phyloP scores from a whole-genome alignment of 106 monocot genomes.

The Posidonia australis region DNA sequence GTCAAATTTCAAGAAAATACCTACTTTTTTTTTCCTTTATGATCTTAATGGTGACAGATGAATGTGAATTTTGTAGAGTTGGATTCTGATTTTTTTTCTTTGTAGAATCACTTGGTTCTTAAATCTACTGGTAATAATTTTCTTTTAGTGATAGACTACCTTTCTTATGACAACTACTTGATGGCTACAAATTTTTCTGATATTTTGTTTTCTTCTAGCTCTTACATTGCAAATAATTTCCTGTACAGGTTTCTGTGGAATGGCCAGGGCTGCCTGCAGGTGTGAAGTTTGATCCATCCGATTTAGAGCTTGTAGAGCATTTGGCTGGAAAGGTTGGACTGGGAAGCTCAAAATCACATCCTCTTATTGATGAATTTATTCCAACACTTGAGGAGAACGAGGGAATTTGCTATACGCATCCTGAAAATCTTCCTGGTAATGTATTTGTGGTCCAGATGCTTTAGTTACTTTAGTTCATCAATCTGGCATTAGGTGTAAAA shows the following conservation, averaged over 20 bases:
- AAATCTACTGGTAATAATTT: no score
- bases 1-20: no score
- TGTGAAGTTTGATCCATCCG: conserved; percentile 94
- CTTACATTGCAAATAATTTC: no score
- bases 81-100: no score
- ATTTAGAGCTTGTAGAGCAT: conserved; percentile 70
- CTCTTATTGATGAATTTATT: conserved; percentile 86
- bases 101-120: no score
- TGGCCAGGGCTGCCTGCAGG: conserved; percentile 96
- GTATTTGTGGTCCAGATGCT: background rate
- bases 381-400: conserved; percentile 61
- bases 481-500: background rate
- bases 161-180: no score
- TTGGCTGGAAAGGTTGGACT: conserved; percentile 64
- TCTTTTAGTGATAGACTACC: no score
- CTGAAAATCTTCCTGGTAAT: conserved; percentile 92
- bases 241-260: conserved; percentile 55
- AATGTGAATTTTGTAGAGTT: no score
- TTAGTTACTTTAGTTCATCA: background rate
- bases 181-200: background rate
- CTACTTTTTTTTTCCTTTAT: no score
- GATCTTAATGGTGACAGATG: no score
- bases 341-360: conserved; percentile 41
- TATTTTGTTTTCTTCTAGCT: no score
- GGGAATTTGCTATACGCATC: conserved; percentile 94